Evolutionary conservation across 192 early-diverging fungal genomes (phyloP).

Genomic region (Diversispora eburnea): DNA sequence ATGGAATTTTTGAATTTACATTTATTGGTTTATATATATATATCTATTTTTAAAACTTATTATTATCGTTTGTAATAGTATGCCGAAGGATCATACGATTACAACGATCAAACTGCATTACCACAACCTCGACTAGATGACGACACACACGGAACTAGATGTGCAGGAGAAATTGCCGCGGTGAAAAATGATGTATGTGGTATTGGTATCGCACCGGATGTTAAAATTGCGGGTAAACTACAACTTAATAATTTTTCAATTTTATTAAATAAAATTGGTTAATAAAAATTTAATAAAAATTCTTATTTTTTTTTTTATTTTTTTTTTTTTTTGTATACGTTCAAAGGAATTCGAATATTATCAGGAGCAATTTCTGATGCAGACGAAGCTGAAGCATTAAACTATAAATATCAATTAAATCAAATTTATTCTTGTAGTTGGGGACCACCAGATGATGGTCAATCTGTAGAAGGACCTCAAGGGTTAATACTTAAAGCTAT

Average conservation of each 20-base stretch:
- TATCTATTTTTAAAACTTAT: background rate
- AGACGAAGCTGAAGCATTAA: constrained; percentile 89
- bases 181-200: constrained; percentile 89
- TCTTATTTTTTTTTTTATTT: too few species aligned
- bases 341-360: constrained; percentile 76
- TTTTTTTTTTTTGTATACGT: background rate
- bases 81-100: constrained; percentile 90
- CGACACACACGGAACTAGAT: constrained; percentile 94
- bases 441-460: constrained; percentile 91
- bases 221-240: constrained; percentile 72
- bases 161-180: constrained; percentile 96
- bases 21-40: background rate
- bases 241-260: constrained; percentile 1
- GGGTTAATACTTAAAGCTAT: constrained; percentile 80
- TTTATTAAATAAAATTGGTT: background rate
- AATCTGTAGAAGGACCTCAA: constrained; percentile 78
- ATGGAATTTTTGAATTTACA: constrained; percentile 32
- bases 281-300: background rate
- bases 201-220: constrained; percentile 86
- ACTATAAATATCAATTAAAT: constrained; percentile 83
- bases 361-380: constrained; percentile 86
- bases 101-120: constrained; percentile 72
- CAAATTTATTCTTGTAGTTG: constrained; percentile 96
- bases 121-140: constrained; percentile 73
- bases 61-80: constrained; percentile 39